Evolutionary conservation across 768 basidiomycete genomes (phyloP), one percentile per base, ranked within the genome.

Genomic region (Thelephora aurantiotincta): DNA sequence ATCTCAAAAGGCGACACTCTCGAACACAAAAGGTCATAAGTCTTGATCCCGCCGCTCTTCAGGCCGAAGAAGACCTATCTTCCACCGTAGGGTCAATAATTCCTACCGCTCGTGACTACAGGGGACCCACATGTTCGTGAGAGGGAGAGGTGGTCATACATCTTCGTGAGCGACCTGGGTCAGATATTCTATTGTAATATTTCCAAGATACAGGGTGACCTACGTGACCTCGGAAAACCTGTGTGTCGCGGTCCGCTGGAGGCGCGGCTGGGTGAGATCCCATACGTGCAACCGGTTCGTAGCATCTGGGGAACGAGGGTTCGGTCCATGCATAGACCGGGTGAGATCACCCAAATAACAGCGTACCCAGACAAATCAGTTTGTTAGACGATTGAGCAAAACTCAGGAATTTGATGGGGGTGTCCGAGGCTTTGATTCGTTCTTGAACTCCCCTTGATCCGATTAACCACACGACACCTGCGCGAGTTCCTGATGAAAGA

Each of bases 21-120:
- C 13, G 76, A 66, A 50, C 84, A 80, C 11, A 74, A 65, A n/a
- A 91, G 55, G 58, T 92, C 89, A 57, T 80, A 91, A 2, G 82
- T 80, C 53, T 74, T 73, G 51, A 89, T 70, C 44, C 80, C 77
- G 26, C 77, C 77, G 46, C 70, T 69, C 48, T 71, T 63, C 14
- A 74, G 57, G 12, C 69, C 73, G 35, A 77, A 51, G 58, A 77
- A 75, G 13, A 67, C 62, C 68, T 75, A 45, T 1, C 46, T 16
- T 12, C 3, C 11, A 38, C 9, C 13, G 14, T 7, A 23, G 26
- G 33, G 5, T 33, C 43, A 30, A 41, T n/a, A 33, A 33, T 37
- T 9, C 34, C 11, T 16, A 43, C 6, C 26, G 43, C 35, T 6
- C 20, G 57, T 51, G 51, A 49, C 13, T 41, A 11, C 52, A 4